These are phyloP conservation scores for Diaporthe citrichinensis DNA, from an alignment of 2,329 filamentous ascomycete species.

Conservation along the genomic window DNA sequence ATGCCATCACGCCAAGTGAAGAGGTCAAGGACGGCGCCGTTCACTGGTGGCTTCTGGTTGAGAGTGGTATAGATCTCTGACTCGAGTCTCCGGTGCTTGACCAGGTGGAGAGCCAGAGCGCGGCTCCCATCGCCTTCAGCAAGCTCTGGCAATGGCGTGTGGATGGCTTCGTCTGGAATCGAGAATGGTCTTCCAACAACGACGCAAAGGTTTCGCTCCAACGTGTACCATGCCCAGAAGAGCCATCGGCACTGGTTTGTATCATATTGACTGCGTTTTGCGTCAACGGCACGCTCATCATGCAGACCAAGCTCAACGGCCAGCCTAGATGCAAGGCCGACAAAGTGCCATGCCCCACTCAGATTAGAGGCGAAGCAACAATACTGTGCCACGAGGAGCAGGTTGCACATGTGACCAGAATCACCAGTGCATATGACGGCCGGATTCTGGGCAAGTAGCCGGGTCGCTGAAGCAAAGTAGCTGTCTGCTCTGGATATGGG, in stretches of 20 bases:
- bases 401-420: background rate
- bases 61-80: slow-evolving; percentile 47
- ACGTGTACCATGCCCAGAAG: background rate
- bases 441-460: background rate
- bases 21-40: slow-evolving; percentile 37
- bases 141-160: slow-evolving; percentile 36
- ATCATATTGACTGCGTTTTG: background rate
- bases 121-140: background rate
- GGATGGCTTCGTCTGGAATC: slow-evolving; percentile 42
- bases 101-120: slow-evolving; percentile 43
- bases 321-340: background rate
- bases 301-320: background rate
- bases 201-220: slow-evolving; percentile 9
- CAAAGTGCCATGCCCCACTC: background rate
- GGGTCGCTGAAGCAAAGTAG: background rate
- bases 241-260: background rate
- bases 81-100: slow-evolving; percentile 44
- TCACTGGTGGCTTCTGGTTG: slow-evolving; percentile 37
- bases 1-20: slow-evolving; percentile 44
- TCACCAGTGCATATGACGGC: background rate
- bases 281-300: background rate
- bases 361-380: background rate
- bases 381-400: background rate
- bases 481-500: background rate
- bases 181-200: slow-evolving; percentile 40